Evolutionary conservation across 345 rosid genomes (phyloP).

Genomic region (Nasturtium officinale): DNA sequence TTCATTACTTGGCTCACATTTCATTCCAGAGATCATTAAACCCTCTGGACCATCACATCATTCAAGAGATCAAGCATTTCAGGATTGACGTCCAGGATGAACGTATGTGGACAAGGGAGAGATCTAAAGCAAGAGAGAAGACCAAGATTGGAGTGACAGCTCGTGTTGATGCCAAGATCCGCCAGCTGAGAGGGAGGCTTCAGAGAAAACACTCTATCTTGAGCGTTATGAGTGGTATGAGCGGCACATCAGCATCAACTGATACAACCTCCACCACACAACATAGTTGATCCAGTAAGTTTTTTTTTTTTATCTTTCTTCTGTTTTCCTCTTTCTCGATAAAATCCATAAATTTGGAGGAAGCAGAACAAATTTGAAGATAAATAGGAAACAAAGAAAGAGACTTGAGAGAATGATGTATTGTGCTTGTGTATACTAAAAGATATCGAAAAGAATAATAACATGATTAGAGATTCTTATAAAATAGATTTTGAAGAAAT

Average conservation of each 20-base stretch:
- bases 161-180: conserved; percentile 61
- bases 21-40: conserved; percentile 49
- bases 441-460: not conserved
- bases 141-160: conserved; percentile 68
- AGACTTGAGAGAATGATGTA: conserved; percentile 16
- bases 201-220: conserved; percentile 40
- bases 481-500: conserved; percentile 9
- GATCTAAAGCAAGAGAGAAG: conserved; percentile 48
- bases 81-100: conserved; percentile 54
- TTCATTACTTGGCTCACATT: conserved; percentile 55
- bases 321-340: not conserved
- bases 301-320: not conserved
- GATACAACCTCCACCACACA: conserved; percentile 42
- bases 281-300: conserved; percentile 37
- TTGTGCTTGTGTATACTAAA: conserved; percentile 33
- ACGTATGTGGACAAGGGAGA: conserved; percentile 65
- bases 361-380: conserved; percentile 18
- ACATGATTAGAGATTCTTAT: conserved; percentile 19
- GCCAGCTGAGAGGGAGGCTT: conserved; percentile 36
- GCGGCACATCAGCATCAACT: conserved; percentile 36
- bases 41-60: conserved; percentile 74
- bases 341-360: conserved; percentile 3
- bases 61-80: conserved; percentile 70
- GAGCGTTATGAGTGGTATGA: conserved; percentile 41
- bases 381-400: conserved; percentile 23